Percentiles rank a stretch among this genome's conserved stretches.
Conservation (phyloP, 345 rosid species). For the Durio zibethinus region DNA sequence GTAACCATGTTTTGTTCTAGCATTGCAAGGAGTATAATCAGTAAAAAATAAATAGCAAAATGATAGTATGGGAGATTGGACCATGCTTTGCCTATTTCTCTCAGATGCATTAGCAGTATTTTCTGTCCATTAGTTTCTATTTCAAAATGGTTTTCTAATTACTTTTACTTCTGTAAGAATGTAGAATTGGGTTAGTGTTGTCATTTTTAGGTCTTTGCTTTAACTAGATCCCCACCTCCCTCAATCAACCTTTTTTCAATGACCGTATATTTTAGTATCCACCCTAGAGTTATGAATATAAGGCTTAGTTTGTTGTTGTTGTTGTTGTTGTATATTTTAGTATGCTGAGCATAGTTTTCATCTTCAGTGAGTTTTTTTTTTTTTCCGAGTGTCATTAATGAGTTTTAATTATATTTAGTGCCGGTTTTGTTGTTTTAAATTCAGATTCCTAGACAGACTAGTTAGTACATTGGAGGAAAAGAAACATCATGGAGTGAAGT, state of each 20-base stretch:
- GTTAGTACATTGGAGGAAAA: slow-evolving; percentile 80
- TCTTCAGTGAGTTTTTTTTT: background rate
- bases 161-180: background rate
- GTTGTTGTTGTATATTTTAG: background rate
- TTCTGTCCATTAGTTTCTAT: background rate
- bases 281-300: no score
- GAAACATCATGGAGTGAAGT: slow-evolving; percentile 74
- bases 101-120: background rate
- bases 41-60: background rate
- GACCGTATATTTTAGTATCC: background rate
- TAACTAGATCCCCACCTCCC: background rate
- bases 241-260: background rate
- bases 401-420: background rate
- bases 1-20: background rate
- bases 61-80: background rate
- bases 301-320: no score
- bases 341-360: background rate
- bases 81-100: background rate
- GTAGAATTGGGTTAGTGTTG: background rate
- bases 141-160: background rate
- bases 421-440: slow-evolving; percentile 14
- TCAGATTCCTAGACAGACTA: slow-evolving; percentile 86
- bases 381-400: background rate
- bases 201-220: background rate
- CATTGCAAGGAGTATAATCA: background rate